Evolutionary conservation across 108 stramenopile genomes (phyloP), one percentile per base, ranked within the genome.

Genomic region (Mediolabrus comicus): DNA sequence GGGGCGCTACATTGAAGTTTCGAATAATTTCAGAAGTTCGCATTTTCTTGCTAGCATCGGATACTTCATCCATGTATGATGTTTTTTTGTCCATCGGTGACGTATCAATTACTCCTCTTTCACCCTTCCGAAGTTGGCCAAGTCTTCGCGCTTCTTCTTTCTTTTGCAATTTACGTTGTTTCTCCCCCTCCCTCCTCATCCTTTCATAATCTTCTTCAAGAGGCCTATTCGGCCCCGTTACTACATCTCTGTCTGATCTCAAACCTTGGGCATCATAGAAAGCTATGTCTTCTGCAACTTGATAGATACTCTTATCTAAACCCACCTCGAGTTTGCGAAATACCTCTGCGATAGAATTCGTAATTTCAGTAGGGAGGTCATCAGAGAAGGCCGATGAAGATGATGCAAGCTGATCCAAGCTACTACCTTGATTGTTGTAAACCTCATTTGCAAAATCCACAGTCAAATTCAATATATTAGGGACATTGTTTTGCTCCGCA

Each of bases 1-100:
- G 74, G 3, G 93, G 93, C 9, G 93, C 93, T 7, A 91, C 90
- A 66, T 91, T 91, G 53, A 89, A 82, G 62, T 94, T 91, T 14
- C 78, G 66, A 10, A 94, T 46, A 17, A 94, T 86, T 51, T 94
- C 92, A 17, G 46, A 59, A 0, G 90, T 86, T 38, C 79, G 60
- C 83, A 86, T 80, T 30, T 74, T 55, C 59, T 64, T 69, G 62
- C 63, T 65, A 0, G 75, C 53, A 11, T 31, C 24, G 16, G 75
- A 41, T 12, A 77, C 46, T 68, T 69, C 68, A 46, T 69, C 46
- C 68, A 77, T 69, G 62, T 77, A 77, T 11, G 67, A 49, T 49
- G 46, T 22, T 22, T 17, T 49, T 49, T 22, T 49, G 22, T 22
- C 52, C 19, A 39, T 28, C 2, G 33, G 60, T 8, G 53, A 55